Percentiles rank a stretch among this genome's conserved stretches.
Conservation (phyloP, 805 yeast genomes). For the Saccharomycopsis selenospora region DNA sequence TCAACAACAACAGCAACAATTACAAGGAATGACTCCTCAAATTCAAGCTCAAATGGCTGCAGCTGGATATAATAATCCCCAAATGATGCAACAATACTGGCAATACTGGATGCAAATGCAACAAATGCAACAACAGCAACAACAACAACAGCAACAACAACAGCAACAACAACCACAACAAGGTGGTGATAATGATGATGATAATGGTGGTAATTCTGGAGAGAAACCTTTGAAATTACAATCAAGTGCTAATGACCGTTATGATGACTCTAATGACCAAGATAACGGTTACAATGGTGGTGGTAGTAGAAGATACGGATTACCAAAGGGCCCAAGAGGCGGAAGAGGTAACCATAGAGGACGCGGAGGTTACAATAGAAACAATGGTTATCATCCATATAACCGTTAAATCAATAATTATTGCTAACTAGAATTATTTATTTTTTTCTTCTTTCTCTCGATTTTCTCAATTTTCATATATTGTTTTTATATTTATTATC, state of each 20-base stretch:
- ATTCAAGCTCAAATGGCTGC: conserved; percentile 29
- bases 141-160: conserved; percentile 5
- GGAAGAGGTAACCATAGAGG: neutral
- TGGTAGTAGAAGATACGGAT: conserved; percentile 5
- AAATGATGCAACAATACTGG: conserved; percentile 58
- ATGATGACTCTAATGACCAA: neutral
- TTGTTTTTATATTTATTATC: too few species aligned
- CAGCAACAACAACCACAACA: neutral
- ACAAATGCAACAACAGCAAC: conserved; percentile 31
- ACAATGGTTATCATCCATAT: conserved; percentile 30
- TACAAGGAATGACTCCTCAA: conserved; percentile 23
- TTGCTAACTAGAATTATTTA: too few species aligned
- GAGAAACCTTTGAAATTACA: conserved; percentile 18
- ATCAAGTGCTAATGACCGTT: conserved; percentile 10
- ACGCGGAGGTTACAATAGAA: conserved; percentile 12
- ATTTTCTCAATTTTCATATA: too few species aligned
- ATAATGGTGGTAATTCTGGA: neutral
- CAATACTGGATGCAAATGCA: conserved; percentile 59
- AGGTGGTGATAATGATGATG: neutral
- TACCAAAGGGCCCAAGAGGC: conserved; percentile 17
- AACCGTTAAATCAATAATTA: too few species aligned
- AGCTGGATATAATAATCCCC: conserved; percentile 36
- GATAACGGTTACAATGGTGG: conserved; percentile 12
- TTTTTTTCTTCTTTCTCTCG: too few species aligned
- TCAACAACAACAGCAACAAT: conserved; percentile 19